phyloP scores from a whole-genome alignment of 1,284 basidiomycete species.

The Ceratobasidium sp. region DNA sequence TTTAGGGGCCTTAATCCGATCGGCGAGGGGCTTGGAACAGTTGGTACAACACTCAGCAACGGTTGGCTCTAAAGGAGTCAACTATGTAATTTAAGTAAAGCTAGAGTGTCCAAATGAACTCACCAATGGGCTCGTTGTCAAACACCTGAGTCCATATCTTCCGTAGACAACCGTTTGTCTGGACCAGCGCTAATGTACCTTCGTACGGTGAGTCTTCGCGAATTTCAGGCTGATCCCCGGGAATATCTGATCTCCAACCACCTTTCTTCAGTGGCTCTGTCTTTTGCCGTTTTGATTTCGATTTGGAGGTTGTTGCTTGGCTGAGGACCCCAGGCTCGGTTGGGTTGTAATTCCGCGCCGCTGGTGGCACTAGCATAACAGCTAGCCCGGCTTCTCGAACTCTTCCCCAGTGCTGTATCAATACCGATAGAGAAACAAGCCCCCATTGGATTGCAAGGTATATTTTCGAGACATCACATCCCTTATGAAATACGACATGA shows the following conservation, averaged over 20 bases:
- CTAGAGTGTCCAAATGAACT: neutral
- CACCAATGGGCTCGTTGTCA: neutral
- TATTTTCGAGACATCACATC: neutral
- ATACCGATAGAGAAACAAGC: neutral
- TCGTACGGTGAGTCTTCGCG: conserved; percentile 15
- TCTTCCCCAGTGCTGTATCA: neutral
- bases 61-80: neutral
- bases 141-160: conserved; percentile 24
- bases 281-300: neutral
- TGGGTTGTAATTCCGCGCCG: neutral
- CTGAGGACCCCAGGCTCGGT: neutral
- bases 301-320: neutral
- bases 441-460: neutral
- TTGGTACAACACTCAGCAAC: neutral
- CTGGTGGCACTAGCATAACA: neutral
- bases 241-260: neutral
- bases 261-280: conserved; percentile 21
- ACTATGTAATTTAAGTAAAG: neutral
- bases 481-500: neutral
- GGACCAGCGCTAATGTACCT: conserved; percentile 15
- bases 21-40: neutral
- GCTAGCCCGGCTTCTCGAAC: neutral
- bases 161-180: conserved; percentile 15
- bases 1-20: neutral
- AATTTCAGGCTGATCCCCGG: neutral